Base-by-base conservation (phyloP, 768 basidiomycete species). In the Amanita rubescens region DNA sequence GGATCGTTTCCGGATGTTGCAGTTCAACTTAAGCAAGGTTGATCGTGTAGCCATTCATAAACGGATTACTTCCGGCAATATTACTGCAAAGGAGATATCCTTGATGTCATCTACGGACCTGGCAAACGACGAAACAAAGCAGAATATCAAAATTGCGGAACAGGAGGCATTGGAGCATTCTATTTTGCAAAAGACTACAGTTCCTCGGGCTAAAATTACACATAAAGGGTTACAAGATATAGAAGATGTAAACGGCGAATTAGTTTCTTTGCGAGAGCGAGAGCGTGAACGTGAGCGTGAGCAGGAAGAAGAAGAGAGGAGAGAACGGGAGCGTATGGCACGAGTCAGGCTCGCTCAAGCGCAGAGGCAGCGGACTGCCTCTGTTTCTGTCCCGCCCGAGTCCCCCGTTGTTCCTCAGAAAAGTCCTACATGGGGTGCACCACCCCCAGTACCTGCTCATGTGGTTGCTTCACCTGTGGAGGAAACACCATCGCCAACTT, bases 161-260 rank as follows among this genome's bases (percentile, higher is more conserved):
- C 77, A 89, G 62, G 89, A 90, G 69, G 82, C 89, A 1, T 70
- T 95, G 60, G 85, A 83, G 65, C 84, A 92, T 66, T 90, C 90
- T 7, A 94, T 94, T 59, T 71, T 94, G 55, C 78, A 82, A 63
- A 88, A 85, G 67, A 74, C 79, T 8, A 71, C 73, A 8, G 76
- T 79, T 20, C 88, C 91, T 51, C 75, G 77, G 60, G 78, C 78
- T 32, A 94, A 94, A 68, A 87, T 92, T 56, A 95, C 92, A 24
- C 92, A 94, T 74, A 95, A 95, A 69, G 92, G 92, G 49, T 70
- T 94, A 57, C 85, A 94, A 73, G 86, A 91, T 62, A 91, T 95
- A 62, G 92, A 95, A 66, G 84, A 84, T 65, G 69, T 85, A 51
- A 80, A 81, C 59, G 85, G 82, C 12, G 68, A 68, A 42, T 57